Conservation (phyloP, 352 stramenopile species). For the Phytopythium helicoides region DNA sequence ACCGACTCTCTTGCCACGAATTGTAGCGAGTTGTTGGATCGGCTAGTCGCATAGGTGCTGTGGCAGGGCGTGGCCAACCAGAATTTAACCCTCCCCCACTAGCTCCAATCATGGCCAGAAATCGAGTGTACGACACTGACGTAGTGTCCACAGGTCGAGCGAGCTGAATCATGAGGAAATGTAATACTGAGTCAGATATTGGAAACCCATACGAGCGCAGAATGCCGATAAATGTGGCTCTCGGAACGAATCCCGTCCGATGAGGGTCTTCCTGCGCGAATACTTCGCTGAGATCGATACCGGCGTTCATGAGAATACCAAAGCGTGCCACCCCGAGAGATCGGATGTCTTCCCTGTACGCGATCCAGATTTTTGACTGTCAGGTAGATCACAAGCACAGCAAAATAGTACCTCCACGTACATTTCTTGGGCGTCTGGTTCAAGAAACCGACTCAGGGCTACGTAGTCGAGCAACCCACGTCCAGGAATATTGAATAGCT, state of each 20-base stretch:
- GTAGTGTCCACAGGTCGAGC: constrained; percentile 48
- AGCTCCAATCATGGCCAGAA: constrained; percentile 51
- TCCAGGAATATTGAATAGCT: constrained; percentile 37
- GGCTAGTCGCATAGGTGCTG: neutral
- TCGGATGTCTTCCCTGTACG: constrained; percentile 42
- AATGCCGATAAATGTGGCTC: constrained; percentile 34
- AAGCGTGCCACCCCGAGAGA: constrained; percentile 24
- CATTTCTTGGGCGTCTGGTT: constrained; percentile 53
- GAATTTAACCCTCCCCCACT: constrained; percentile 7
- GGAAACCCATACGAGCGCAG: constrained; percentile 33
- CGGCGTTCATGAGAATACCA: constrained; percentile 24
- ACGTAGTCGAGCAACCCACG: constrained; percentile 53
- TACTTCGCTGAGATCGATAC: constrained; percentile 31
- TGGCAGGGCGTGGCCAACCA: constrained; percentile 11
- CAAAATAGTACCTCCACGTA: constrained; percentile 12
- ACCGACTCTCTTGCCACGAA: neutral
- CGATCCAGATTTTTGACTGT: neutral
- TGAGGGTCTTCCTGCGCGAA: constrained; percentile 44
- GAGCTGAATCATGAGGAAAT: constrained; percentile 54
- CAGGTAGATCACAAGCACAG: neutral
- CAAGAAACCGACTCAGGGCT: constrained; percentile 39
- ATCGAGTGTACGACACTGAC: constrained; percentile 48
- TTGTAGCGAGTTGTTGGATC: neutral
- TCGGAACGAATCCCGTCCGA: constrained; percentile 37
- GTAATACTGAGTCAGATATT: constrained; percentile 33